A percentile compares a stretch with the other conserved stretches of the same genome.
Conservation (phyloP, 2,329 filamentous ascomycete species). For the Uncinocarpus reesii region DNA sequence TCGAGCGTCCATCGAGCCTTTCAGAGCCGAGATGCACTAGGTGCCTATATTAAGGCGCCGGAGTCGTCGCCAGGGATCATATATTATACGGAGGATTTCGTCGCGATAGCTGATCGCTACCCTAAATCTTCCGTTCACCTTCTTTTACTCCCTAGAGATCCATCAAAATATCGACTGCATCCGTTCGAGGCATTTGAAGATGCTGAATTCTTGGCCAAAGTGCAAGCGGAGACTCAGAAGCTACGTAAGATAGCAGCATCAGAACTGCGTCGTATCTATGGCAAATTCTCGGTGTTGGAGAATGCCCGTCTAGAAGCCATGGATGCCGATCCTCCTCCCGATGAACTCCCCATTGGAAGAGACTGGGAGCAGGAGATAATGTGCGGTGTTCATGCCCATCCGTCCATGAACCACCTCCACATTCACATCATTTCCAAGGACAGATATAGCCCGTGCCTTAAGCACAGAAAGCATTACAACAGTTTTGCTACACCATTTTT, state of each 20-base stretch:
- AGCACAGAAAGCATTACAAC: conserved; percentile 81
- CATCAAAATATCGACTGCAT: conserved; percentile 51
- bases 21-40: conserved; percentile 51
- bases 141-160: conserved; percentile 71
- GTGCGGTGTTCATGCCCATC: conserved; percentile 73
- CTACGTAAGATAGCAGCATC: conserved; percentile 58
- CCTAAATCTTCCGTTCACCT: conserved; percentile 79
- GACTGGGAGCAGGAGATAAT: conserved; percentile 69
- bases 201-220: conserved; percentile 53
- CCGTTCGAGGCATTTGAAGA: conserved; percentile 71
- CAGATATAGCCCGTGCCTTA: conserved; percentile 60
- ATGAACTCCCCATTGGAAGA: conserved; percentile 57
- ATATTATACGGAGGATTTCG: conserved; percentile 57
- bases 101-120: conserved; percentile 70
- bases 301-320: conserved; percentile 54
- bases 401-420: conserved; percentile 87
- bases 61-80: conserved; percentile 49
- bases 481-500: conserved; percentile 83
- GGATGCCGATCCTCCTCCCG: conserved; percentile 41
- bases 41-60: conserved; percentile 56
- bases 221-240: conserved; percentile 50
- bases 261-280: conserved; percentile 63
- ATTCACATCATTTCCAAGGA: conserved; percentile 79
- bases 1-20: conserved; percentile 23
- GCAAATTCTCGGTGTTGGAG: conserved; percentile 54